A percentile compares a stretch with the other conserved stretches of the same genome.
Evolutionary conservation across 352 stramenopile genomes (phyloP).

Genomic region (Pythium rhizo-oryzae): DNA sequence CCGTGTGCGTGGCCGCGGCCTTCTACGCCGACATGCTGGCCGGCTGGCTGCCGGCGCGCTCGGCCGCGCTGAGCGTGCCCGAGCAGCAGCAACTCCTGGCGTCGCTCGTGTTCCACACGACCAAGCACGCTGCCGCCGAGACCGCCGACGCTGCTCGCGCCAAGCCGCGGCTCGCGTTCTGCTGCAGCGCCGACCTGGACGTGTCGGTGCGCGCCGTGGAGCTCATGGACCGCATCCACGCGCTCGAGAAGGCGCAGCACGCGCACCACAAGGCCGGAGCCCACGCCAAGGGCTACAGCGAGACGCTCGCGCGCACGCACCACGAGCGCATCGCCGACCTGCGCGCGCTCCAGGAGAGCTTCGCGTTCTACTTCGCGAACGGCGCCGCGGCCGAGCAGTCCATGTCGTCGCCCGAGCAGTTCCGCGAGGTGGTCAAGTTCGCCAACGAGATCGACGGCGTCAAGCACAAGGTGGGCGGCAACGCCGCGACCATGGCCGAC

Average conservation of each 20-base stretch:
- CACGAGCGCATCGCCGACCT: slow-evolving; percentile 77
- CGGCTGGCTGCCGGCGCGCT: slow-evolving; percentile 41
- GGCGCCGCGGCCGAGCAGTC: slow-evolving; percentile 82
- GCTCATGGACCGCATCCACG: slow-evolving; percentile 63
- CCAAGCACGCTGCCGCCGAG: slow-evolving; percentile 26
- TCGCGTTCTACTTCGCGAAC: slow-evolving; percentile 83
- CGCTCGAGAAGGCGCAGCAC: slow-evolving; percentile 47
- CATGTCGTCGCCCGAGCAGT: slow-evolving; percentile 79
- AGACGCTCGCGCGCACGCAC: slow-evolving; percentile 48
- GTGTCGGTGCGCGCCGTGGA: slow-evolving; percentile 77
- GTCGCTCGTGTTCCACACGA: slow-evolving; percentile 66
- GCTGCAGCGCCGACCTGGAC: slow-evolving; percentile 81
- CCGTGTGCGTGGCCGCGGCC: slow-evolving; percentile 48
- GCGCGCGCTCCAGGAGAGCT: slow-evolving; percentile 72
- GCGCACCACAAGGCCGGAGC: slow-evolving; percentile 14
- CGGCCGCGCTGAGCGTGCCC: slow-evolving; percentile 35
- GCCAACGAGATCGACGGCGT: slow-evolving; percentile 63
- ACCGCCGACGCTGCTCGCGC: slow-evolving; percentile 5
- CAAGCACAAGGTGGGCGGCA: slow-evolving; percentile 70
- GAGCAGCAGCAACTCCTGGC: slow-evolving; percentile 73
- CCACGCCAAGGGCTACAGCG: slow-evolving; percentile 23
- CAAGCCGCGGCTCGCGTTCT: slow-evolving; percentile 70
- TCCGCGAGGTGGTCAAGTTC: slow-evolving; percentile 69
- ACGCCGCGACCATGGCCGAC: slow-evolving; percentile 82
- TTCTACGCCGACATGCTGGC: slow-evolving; percentile 68